Evolutionary conservation across 1,284 basidiomycete species (phyloP).

Genomic region (Vanrija pseudolonga): DNA sequence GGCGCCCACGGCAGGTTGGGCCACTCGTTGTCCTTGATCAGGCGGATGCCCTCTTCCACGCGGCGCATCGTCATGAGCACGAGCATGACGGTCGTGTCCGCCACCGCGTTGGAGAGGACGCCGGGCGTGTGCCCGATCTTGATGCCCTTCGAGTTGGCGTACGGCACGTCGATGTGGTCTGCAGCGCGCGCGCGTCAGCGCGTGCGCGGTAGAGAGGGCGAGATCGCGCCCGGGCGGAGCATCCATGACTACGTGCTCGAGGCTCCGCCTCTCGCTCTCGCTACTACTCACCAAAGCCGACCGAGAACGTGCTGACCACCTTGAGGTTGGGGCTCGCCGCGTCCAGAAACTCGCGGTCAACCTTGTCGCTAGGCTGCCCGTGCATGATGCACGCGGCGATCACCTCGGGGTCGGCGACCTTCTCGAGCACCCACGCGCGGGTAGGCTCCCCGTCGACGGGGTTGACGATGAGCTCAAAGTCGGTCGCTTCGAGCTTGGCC

Average conservation of each 20-base stretch:
- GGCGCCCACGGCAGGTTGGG: slow-evolving; percentile 71
- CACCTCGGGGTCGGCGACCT: slow-evolving; percentile 65
- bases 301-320: slow-evolving; percentile 79
- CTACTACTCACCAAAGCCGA: slow-evolving; percentile 68
- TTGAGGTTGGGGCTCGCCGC: slow-evolving; percentile 59
- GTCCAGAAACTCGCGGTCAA: slow-evolving; percentile 69
- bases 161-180: slow-evolving; percentile 77
- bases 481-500: slow-evolving; percentile 55
- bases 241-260: no score
- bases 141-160: slow-evolving; percentile 63
- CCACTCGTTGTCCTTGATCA: slow-evolving; percentile 72
- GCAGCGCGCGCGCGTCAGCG: background rate
- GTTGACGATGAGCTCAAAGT: slow-evolving; percentile 59
- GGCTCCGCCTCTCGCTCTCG: no score
- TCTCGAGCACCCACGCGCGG: slow-evolving; percentile 72
- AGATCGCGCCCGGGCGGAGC: no score
- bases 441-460: slow-evolving; percentile 62
- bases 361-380: slow-evolving; percentile 47
- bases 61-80: slow-evolving; percentile 85
- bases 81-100: slow-evolving; percentile 82
- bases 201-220: no score
- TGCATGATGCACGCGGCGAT: slow-evolving; percentile 39
- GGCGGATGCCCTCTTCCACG: slow-evolving; percentile 59
- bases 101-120: slow-evolving; percentile 83
- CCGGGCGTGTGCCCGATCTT: slow-evolving; percentile 87